Conservation (phyloP, 352 stramenopile species). For the Lagenidium giganteum region DNA sequence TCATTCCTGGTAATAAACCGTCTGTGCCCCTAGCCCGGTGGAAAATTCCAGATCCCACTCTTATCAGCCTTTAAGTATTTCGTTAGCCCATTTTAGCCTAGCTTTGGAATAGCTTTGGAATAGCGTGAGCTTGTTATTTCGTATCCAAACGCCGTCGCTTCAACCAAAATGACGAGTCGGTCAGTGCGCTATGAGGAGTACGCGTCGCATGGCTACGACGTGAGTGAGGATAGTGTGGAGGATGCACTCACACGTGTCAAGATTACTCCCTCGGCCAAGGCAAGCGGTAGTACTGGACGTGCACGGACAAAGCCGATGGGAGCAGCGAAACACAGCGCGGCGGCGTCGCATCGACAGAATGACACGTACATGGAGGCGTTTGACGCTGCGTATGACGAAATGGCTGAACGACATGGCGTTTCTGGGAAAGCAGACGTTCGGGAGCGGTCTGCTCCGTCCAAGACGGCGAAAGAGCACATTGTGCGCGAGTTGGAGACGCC, state of each 20-base stretch:
- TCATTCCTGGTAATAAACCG: too few species aligned
- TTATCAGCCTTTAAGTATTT: too few species aligned
- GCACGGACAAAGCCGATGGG: neutral
- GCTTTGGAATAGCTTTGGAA: too few species aligned
- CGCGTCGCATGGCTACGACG: neutral
- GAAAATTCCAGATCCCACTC: too few species aligned
- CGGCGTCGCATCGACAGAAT: constrained; percentile 51
- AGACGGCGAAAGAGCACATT: constrained; percentile 6
- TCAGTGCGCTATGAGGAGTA: constrained; percentile 5
- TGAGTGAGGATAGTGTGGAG: neutral
- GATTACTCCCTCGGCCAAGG: neutral
- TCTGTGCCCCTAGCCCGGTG: too few species aligned
- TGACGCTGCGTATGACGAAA: constrained; percentile 41
- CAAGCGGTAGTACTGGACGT: neutral
- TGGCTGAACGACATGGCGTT: constrained; percentile 12
- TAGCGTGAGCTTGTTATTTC: too few species aligned
- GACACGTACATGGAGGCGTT: constrained; percentile 73
- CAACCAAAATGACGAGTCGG: too few species aligned
- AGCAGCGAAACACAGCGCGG: constrained; percentile 19
- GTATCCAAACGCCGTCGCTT: too few species aligned
- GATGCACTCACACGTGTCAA: constrained; percentile 1
- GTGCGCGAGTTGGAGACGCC: constrained; percentile 10
- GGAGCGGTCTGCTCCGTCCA: neutral
- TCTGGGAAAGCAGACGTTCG: neutral
- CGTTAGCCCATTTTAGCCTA: too few species aligned